These are phyloP conservation scores for Paragyromitra xinjiangensis DNA, from an alignment of 495 filamentous ascomycete species.

Conservation along the genomic window DNA sequence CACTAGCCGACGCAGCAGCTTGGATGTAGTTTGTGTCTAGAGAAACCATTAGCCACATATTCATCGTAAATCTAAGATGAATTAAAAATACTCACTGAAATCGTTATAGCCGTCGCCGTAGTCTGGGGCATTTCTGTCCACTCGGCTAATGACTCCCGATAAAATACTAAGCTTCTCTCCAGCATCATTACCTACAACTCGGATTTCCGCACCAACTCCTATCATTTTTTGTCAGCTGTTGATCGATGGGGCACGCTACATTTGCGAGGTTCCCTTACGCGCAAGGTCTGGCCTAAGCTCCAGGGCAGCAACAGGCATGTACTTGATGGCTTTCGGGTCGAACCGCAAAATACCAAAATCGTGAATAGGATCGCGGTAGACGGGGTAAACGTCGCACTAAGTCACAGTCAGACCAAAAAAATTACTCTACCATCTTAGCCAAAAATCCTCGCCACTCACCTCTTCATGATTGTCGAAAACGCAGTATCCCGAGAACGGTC, in stretches of 20 bases:
- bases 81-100: constrained; percentile 67
- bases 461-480: constrained; percentile 99
- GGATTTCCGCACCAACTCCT: constrained; percentile 85
- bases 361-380: constrained; percentile 98
- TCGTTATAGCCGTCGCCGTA: constrained; percentile 99
- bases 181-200: constrained; percentile 98
- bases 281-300: constrained; percentile 85
- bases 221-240: constrained; percentile 29
- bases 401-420: constrained; percentile 15
- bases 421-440: not conserved
- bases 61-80: constrained; percentile 1
- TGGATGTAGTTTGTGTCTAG: constrained; percentile 95
- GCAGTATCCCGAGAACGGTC: constrained; percentile 96
- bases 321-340: constrained; percentile 93
- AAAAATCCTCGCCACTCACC: constrained; percentile 59
- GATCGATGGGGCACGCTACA: not conserved
- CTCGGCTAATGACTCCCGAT: constrained; percentile 93
- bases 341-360: constrained; percentile 98
- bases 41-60: constrained; percentile 17
- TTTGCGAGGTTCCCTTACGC: constrained; percentile 60
- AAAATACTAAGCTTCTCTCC: constrained; percentile 98
- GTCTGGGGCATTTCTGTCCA: constrained; percentile 96
- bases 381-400: constrained; percentile 93
- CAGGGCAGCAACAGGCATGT: constrained; percentile 86
- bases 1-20: constrained; percentile 93